These are phyloP conservation scores for Fallopia convolvulus DNA, from an alignment of 148 eudicot species.

Conservation along the genomic window DNA sequence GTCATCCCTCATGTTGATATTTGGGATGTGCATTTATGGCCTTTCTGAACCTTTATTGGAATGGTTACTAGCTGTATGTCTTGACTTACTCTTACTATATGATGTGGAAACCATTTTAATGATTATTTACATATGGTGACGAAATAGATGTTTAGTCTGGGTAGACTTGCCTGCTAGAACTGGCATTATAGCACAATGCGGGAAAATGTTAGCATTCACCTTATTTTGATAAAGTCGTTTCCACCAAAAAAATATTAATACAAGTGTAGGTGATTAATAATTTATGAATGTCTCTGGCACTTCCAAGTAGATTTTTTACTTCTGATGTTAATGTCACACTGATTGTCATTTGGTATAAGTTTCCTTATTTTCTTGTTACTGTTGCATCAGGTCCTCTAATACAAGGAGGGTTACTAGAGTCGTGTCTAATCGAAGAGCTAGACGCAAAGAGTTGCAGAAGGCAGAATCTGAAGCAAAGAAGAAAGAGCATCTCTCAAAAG, in stretches of 20 bases:
- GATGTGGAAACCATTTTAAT: not conserved
- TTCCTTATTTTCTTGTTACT: not conserved
- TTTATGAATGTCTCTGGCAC: not conserved
- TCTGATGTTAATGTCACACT: not conserved
- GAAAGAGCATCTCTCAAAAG: slow-evolving; percentile 49
- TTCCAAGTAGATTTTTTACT: not conserved
- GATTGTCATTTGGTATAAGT: not conserved
- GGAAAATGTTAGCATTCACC: not conserved
- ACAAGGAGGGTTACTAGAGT: slow-evolving; percentile 65
- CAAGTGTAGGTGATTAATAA: not conserved
- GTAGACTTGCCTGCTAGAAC: not conserved
- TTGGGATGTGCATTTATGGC: not conserved
- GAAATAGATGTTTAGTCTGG: not conserved
- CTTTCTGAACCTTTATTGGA: not conserved
- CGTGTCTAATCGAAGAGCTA: slow-evolving; percentile 53
- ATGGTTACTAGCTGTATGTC: not conserved
- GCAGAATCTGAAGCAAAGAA: slow-evolving; percentile 56
- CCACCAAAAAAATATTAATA: not conserved
- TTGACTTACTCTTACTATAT: not conserved
- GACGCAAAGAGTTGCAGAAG: slow-evolving; percentile 52
- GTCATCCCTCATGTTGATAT: not conserved
- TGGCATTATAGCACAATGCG: not conserved
- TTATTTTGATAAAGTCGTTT: not conserved
- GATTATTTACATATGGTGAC: not conserved
- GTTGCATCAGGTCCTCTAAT: slow-evolving; percentile 39